A percentile compares a stretch with the other conserved stretches of the same genome.
phyloP scores from a whole-genome alignment of 352 stramenopile species.

The Globisporangium canariense region DNA sequence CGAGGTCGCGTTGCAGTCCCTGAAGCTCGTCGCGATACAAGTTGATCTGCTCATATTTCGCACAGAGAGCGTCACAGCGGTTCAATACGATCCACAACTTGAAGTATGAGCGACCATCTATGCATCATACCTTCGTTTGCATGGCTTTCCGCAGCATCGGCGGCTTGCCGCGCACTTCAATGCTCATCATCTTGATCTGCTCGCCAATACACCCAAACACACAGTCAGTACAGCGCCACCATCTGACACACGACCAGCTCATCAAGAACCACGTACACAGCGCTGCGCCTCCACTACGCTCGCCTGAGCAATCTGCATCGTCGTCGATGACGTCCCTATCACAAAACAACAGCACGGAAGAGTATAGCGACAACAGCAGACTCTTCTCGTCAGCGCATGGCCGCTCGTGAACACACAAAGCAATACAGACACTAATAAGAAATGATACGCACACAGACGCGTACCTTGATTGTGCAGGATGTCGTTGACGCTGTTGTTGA shows the following conservation, averaged over 20 bases:
- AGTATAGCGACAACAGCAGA: not conserved
- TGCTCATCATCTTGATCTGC: slow-evolving; percentile 82
- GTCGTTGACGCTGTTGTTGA: slow-evolving; percentile 76
- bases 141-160: slow-evolving; percentile 63
- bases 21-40: slow-evolving; percentile 71
- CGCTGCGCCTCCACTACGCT: slow-evolving; percentile 69
- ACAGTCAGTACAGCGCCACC: not conserved
- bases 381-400: not conserved
- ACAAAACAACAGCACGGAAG: not conserved
- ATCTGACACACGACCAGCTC: not conserved
- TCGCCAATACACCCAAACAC: not conserved
- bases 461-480: slow-evolving; percentile 48
- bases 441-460: not conserved
- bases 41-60: slow-evolving; percentile 36
- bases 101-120: not conserved
- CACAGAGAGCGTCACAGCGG: not conserved
- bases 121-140: slow-evolving; percentile 50
- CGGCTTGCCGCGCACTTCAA: slow-evolving; percentile 63
- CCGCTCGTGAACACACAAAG: not conserved
- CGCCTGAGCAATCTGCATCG: slow-evolving; percentile 54
- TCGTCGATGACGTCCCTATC: slow-evolving; percentile 28
- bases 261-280: slow-evolving; percentile 35
- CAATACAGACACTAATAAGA: too few species aligned
- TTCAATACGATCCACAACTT: not conserved
- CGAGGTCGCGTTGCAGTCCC: slow-evolving; percentile 62